phyloP scores from a whole-genome alignment of 768 basidiomycete species.

The Leccinum subgranulosum region DNA sequence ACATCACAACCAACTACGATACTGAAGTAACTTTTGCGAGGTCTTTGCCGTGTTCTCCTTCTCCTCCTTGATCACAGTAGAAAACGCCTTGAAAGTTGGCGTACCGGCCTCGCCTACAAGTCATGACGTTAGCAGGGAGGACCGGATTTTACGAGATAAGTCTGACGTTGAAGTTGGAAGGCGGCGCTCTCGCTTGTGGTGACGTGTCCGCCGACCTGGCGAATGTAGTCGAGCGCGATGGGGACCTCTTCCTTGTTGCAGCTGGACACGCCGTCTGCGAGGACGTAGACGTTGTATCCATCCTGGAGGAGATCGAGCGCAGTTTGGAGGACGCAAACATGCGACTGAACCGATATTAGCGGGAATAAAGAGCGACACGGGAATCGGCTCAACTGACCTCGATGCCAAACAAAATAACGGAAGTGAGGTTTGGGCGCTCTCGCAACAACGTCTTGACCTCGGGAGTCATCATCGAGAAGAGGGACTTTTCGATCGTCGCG shows the following conservation, averaged over 20 bases:
- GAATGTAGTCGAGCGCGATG: slow-evolving; percentile 66
- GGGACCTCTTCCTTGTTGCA: slow-evolving; percentile 79
- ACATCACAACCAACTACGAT: slow-evolving; percentile 22
- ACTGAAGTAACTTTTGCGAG: slow-evolving; percentile 32
- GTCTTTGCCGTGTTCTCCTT: slow-evolving; percentile 55
- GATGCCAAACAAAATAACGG: slow-evolving; percentile 80
- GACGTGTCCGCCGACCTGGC: slow-evolving; percentile 70
- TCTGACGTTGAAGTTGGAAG: slow-evolving; percentile 69
- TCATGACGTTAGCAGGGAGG: slow-evolving; percentile 10
- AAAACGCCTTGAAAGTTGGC: slow-evolving; percentile 70
- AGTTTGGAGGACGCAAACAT: slow-evolving; percentile 88
- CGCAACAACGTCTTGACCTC: slow-evolving; percentile 55
- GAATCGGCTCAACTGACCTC: slow-evolving; percentile 52
- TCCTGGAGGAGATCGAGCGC: slow-evolving; percentile 59
- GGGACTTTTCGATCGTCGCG: slow-evolving; percentile 69
- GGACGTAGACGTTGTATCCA: slow-evolving; percentile 57
- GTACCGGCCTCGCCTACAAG: slow-evolving; percentile 54
- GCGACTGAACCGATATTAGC: slow-evolving; percentile 51
- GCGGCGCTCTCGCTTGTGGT: slow-evolving; percentile 79
- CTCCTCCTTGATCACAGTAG: slow-evolving; percentile 72
- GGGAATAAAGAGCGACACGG: background rate
- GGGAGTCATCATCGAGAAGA: slow-evolving; percentile 83
- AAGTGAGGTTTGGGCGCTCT: slow-evolving; percentile 45
- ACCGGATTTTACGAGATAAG: slow-evolving; percentile 6
- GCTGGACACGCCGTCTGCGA: slow-evolving; percentile 84